phyloP scores from a whole-genome alignment of 805 yeast genomes.

The Sugiyamaella lignohabitans region DNA sequence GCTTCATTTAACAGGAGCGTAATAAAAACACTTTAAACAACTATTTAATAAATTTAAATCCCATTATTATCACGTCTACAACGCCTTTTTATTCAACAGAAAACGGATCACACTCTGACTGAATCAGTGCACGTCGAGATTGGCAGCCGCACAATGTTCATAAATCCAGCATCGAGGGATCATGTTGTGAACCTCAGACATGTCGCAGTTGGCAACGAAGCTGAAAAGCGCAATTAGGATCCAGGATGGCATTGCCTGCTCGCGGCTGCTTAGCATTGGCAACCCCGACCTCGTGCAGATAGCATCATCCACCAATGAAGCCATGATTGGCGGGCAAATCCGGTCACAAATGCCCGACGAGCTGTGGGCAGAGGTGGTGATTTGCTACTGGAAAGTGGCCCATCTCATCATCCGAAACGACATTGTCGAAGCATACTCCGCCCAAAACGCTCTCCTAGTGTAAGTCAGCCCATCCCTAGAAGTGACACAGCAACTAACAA shows the following conservation, averaged over 20 bases:
- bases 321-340: conserved; percentile 11
- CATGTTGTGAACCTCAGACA: no score
- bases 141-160: no score
- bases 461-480: no score
- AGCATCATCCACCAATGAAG: conserved; percentile 15
- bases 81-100: no score
- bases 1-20: no score
- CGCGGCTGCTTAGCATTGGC: conserved; percentile 18
- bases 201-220: conserved; percentile 4
- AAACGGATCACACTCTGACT: no score
- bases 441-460: conserved; percentile 27
- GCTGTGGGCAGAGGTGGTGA: conserved; percentile 22
- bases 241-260: conserved; percentile 17
- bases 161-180: no score
- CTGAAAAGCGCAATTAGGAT: conserved; percentile 11
- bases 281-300: conserved; percentile 9
- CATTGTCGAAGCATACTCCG: conserved; percentile 22
- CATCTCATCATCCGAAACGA: conserved; percentile 15
- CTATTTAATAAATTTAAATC: no score
- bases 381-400: conserved; percentile 23
- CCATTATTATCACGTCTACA: no score
- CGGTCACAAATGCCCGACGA: conserved; percentile 6
- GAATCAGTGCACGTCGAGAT: no score
- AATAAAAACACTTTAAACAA: no score
- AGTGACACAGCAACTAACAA: no score